Evolutionary conservation across 148 eudicot species (phyloP), one percentile per base, ranked within the genome.

Genomic region (Arbutus unedo): DNA sequence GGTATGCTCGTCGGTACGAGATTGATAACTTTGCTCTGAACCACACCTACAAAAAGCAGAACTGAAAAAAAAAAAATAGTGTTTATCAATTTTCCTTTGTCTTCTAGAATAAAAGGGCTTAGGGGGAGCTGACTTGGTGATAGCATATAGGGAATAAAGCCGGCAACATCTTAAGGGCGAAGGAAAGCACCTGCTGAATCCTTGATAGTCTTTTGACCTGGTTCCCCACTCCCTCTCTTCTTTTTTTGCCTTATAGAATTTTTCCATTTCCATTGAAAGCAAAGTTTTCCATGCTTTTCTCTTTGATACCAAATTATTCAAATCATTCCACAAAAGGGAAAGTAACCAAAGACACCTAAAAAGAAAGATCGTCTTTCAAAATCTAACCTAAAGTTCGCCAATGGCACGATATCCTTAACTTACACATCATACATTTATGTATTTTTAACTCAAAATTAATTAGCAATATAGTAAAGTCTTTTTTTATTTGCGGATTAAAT

Each of bases 111-210:
- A 31, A 31, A 31, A 31, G 38, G 38, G 38, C 38, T 31, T 31
- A 31, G 38, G 0, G 0, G 19, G 16, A 50, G 78, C 71, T 78
- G 81, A 83, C 78, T 78, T 78, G 31, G 23, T 78, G 77, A 50
- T 78, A 43, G 76, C 77, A 51, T 47, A 53, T 5, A 9, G 66
- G 14, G 5, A 10, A 76, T 31, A 49, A 83, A 31, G 38, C 38
- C 38, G 38, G 85, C 81, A 78, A 83, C 74, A 25, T 21, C 85
- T 83, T 83, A 72, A 47, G 72, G 45, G 43, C 82, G 81, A 83
- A 83, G 85, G 81, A 83, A 83, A 44, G 81, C 48, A 78, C 81
- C 77, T 38, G 43, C 81, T 43, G 2, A 11, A 53, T 43, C 21
- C 64, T 10, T 57, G 21, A 38, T 44, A 16, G 9, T 15, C 70